Evolutionary conservation across 192 early-diverging fungal genomes (phyloP).

Genomic region (Thamnidium elegans): DNA sequence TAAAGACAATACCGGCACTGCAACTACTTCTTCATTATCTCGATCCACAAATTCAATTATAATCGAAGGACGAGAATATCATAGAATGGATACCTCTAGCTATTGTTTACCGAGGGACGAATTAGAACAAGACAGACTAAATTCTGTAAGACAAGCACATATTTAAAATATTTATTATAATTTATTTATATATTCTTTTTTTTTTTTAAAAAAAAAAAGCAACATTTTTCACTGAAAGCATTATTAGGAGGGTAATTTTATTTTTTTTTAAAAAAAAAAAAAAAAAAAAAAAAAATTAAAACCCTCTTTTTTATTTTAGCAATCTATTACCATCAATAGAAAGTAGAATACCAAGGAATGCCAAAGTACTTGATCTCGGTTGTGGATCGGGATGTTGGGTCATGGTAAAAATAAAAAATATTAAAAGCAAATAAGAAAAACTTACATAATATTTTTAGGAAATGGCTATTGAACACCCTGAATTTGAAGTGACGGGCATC

Average conservation of each 20-base stretch:
- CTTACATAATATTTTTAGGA: conserved; percentile 15
- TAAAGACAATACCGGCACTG: conserved; percentile 7
- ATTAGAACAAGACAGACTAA: conserved; percentile 34
- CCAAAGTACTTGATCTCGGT: conserved; percentile 35
- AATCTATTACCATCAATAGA: conserved; percentile 6
- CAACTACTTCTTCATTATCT: not conserved
- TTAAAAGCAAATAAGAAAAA: not conserved
- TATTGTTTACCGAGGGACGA: conserved; percentile 37
- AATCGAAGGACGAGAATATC: conserved; percentile 28
- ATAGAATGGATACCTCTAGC: conserved; percentile 25
- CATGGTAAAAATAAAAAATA: conserved; percentile 13
- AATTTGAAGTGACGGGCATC: conserved; percentile 26
- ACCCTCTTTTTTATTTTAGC: not conserved
- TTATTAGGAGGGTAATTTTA: conserved; percentile 13
- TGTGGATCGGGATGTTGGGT: conserved; percentile 43
- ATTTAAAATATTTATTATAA: not conserved
- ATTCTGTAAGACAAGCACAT: conserved; percentile 6
- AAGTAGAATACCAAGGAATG: conserved; percentile 1
- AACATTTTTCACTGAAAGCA: conserved; percentile 22
- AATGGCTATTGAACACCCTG: conserved; percentile 35
- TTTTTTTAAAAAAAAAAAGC: conserved; percentile 13
- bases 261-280: not conserved
- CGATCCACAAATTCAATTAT: conserved; percentile 9
- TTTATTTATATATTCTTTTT: not conserved
- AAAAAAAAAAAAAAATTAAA: not conserved